Base-by-base conservation (phyloP, 2,329 filamentous ascomycete species). In the Clarireedia homoeocarpa region DNA sequence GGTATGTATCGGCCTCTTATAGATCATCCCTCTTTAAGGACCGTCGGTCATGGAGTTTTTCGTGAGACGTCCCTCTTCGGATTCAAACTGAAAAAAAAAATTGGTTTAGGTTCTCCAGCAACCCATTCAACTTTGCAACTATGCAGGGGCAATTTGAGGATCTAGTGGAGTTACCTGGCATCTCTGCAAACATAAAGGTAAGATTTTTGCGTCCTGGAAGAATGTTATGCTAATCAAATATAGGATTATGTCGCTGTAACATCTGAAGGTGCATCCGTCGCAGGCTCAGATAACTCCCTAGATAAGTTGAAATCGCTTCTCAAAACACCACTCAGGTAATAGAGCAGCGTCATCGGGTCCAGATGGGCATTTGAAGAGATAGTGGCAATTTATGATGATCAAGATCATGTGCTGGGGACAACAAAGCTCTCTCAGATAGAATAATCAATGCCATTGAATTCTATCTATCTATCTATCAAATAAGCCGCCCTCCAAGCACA, bases 41-140 rank as follows among this genome's bases (percentile, higher is more conserved):
- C 10, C 10, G 10, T 12, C 10, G 30, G 30, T 34, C 27, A 12
- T 34, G 30, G 30, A 4, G 9, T 12, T 34, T 12, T 12, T 20
- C 20, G 10, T 4, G 30, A 34, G 30, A 4, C 30, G 4, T 12
- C 30, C 5, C 26, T 12, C 10, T 34, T 12, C 30, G 2, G 38
- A 44, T 3, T 38, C n/a, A 27, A 24, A 10, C 44, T 53, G 27
- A 53, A 14, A 12, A 15, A 10, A 20, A 53, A 14, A 12, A 15
- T 7, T 24, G 4, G 15, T 10, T 14, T 20, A 47, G 51, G 24
- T 55, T 55, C 34, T 49, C 52, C 12, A 17, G 26, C 12, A 50
- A 26, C 42, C 52, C 46, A 20, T 55, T 24, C n/a, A 55, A 55
- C 23, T 55, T 55, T 14, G 52, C 45, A 14, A 30, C 45, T 14